phyloP scores from a whole-genome alignment of 1,139 yeast genomes.

The Hansenula lynferdii region DNA sequence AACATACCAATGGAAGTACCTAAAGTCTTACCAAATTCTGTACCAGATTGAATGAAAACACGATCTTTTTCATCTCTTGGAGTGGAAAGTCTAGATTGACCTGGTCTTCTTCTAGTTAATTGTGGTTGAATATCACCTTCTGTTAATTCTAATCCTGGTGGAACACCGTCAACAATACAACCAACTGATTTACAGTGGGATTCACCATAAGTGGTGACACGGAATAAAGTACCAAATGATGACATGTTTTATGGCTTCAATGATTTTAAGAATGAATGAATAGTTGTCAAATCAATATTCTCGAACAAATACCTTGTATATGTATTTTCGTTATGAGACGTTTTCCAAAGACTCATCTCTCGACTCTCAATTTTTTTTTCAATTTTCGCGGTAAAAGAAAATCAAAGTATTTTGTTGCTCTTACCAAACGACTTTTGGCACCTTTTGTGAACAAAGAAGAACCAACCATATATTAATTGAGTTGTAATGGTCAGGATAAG shows the following conservation, averaged over 20 bases:
- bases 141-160: slow-evolving; percentile 84
- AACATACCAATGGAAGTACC: slow-evolving; percentile 97
- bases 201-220: slow-evolving; percentile 95
- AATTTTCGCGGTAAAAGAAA: background rate
- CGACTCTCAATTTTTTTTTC: background rate
- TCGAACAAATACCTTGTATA: too few species aligned
- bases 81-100: slow-evolving; percentile 87
- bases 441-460: too few species aligned
- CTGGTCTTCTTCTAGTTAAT: slow-evolving; percentile 94
- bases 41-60: slow-evolving; percentile 92
- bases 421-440: too few species aligned
- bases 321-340: too few species aligned
- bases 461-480: background rate
- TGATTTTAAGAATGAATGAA: too few species aligned
- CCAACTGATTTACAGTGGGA: slow-evolving; percentile 99
- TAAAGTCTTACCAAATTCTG: slow-evolving; percentile 83
- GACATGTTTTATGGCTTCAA: slow-evolving; percentile 51
- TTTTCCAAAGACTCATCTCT: background rate
- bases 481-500: too few species aligned
- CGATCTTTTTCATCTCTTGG: slow-evolving; percentile 94
- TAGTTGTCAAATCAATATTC: too few species aligned
- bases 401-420: too few species aligned
- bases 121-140: slow-evolving; percentile 95
- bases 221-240: slow-evolving; percentile 56
- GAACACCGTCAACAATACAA: slow-evolving; percentile 97